Evolutionary conservation across 73 alveolate genomes (phyloP).

Genomic region (Tetrahymena elliotti): DNA sequence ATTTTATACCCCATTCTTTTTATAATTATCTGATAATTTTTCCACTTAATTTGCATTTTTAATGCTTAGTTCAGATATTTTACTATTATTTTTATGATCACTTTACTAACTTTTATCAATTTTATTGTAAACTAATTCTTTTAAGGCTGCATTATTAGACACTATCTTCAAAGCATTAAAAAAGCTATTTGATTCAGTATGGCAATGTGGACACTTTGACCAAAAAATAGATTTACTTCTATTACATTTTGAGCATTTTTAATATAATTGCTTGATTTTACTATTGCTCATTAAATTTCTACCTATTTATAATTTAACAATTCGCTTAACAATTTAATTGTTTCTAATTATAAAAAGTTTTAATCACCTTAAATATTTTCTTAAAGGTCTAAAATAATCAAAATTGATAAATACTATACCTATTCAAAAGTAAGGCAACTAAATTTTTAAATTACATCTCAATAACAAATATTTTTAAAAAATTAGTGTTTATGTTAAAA

Average conservation of each 20-base stretch:
- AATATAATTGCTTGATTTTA: not conserved
- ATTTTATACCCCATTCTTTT: not conserved
- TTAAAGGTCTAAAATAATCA: not conserved
- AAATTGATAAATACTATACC: not conserved
- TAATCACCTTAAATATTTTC: not conserved
- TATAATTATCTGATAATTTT: too few species aligned
- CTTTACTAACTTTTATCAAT: not conserved
- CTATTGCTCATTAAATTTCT: not conserved
- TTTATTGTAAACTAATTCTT: not conserved
- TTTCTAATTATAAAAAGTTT: too few species aligned
- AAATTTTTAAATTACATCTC: not conserved
- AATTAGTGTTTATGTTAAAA: too few species aligned
- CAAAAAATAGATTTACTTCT: not conserved
- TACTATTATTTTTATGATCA: too few species aligned
- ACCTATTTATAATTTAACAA: not conserved
- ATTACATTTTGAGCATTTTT: not conserved
- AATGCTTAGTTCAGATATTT: not conserved
- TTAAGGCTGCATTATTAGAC: not conserved
- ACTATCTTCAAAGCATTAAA: not conserved
- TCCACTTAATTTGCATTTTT: too few species aligned
- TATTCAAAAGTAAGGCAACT: too few species aligned
- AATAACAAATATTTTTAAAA: too few species aligned
- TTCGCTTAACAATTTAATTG: not conserved
- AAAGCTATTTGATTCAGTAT: not conserved
- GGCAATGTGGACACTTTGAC: not conserved